Conservation (phyloP, 2,329 filamentous ascomycete genomes). For the Plectosphaerella sp. region DNA sequence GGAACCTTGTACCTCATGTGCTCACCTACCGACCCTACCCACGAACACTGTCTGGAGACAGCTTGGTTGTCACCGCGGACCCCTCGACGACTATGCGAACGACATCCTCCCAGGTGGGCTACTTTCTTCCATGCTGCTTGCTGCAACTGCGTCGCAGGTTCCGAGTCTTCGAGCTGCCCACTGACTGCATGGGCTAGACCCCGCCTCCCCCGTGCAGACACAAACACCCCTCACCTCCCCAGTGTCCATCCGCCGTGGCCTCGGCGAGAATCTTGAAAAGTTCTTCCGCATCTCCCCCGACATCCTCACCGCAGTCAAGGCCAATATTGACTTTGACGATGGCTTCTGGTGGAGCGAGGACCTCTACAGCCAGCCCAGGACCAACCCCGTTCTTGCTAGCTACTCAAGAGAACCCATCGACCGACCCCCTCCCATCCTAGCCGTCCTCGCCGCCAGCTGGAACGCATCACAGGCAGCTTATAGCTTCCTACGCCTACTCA, state of each 20-base stretch:
- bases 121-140: background rate
- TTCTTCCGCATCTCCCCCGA: constrained; percentile 37
- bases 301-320: constrained; percentile 34
- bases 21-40: constrained; percentile 28
- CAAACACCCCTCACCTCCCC: constrained; percentile 48
- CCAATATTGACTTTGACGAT: constrained; percentile 48
- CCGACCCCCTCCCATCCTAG: constrained; percentile 43
- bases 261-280: constrained; percentile 48
- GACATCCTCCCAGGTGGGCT: constrained; percentile 44
- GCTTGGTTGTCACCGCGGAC: constrained; percentile 47
- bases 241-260: constrained; percentile 39
- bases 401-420: constrained; percentile 33
- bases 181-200: constrained; percentile 23
- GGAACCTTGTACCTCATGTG: constrained; percentile 44
- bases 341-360: constrained; percentile 56
- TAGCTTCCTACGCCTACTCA: constrained; percentile 48
- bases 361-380: constrained; percentile 32
- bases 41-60: constrained; percentile 40
- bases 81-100: constrained; percentile 41
- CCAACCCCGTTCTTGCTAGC: constrained; percentile 30
- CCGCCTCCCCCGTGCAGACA: constrained; percentile 41
- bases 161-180: background rate
- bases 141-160: background rate
- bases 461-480: constrained; percentile 44
- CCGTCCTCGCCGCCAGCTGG: constrained; percentile 46